Evolutionary conservation across 176 grass and related monocot genomes (phyloP).

Genomic region (barley (Hordeum vulgare)): DNA sequence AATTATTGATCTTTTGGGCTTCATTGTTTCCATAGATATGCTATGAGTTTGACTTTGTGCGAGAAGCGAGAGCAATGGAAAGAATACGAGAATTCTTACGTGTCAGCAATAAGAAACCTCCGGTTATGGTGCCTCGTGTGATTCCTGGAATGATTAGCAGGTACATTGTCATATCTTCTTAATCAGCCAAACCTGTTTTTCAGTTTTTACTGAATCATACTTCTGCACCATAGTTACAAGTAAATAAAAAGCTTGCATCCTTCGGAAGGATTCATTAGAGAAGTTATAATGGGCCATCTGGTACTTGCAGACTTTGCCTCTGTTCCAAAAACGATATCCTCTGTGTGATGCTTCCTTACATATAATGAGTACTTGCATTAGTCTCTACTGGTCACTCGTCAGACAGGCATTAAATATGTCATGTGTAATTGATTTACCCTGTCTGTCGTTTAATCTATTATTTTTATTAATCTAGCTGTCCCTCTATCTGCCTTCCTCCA

Average conservation of each 20-base stretch:
- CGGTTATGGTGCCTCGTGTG: slow-evolving; percentile 84
- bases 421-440: not conserved
- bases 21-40: slow-evolving; percentile 55
- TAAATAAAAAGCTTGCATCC: not conserved
- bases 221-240: not conserved
- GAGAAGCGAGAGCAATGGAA: slow-evolving; percentile 90
- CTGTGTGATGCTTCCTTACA: not conserved
- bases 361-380: not conserved
- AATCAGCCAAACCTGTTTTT: not conserved
- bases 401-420: not conserved
- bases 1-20: not conserved
- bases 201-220: slow-evolving; percentile 13
- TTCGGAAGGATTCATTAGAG: not conserved
- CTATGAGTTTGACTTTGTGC: slow-evolving; percentile 98
- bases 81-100: slow-evolving; percentile 55
- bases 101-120: slow-evolving; percentile 68
- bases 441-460: not conserved
- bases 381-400: not conserved
- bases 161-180: slow-evolving; percentile 32
- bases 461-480: not conserved
- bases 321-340: not conserved
- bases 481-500: not conserved
- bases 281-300: slow-evolving; percentile 18
- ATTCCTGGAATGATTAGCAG: slow-evolving; percentile 86
- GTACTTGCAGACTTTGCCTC: not conserved